Conservation (phyloP, 2,329 filamentous ascomycete genomes). For the Cercospora zeina region DNA sequence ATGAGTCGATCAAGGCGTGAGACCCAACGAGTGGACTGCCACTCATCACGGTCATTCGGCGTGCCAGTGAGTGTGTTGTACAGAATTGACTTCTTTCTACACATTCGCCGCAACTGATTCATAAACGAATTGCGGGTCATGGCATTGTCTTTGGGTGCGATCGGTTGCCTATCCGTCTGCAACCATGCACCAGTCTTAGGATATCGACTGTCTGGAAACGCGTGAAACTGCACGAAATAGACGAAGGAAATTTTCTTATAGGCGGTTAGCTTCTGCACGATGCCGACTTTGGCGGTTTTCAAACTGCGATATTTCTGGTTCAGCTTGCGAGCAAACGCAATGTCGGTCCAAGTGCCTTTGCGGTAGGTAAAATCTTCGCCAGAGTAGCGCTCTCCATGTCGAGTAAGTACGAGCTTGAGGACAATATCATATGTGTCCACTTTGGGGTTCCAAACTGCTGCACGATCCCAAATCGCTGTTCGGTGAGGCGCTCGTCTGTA, state of each 20-base stretch:
- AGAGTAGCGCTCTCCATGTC: conserved; percentile 26
- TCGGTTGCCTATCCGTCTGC: conserved; percentile 18
- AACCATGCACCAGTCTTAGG: conserved; percentile 9
- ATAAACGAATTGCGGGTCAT: conserved; percentile 23
- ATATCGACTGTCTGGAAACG: conserved; percentile 11
- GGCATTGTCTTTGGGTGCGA: conserved; percentile 19
- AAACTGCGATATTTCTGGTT: conserved; percentile 21
- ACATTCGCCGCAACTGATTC: conserved; percentile 20
- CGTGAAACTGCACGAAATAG: conserved; percentile 28
- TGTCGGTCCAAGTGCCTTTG: conserved; percentile 21
- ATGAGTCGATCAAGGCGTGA: conserved; percentile 21
- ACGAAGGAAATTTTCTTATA: conserved; percentile 27
- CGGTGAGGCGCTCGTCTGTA: conserved; percentile 9
- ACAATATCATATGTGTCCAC: conserved; percentile 7
- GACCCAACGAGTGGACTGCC: conserved; percentile 17
- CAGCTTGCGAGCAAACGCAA: conserved; percentile 19
- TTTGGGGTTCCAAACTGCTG: conserved; percentile 11
- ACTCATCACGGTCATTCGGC: neutral
- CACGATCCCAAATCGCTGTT: conserved; percentile 25
- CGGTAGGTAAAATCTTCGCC: conserved; percentile 14
- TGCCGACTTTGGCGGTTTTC: conserved; percentile 25
- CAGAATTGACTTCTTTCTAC: conserved; percentile 15
- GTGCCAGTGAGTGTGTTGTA: conserved; percentile 11
- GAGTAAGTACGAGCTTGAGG: conserved; percentile 24
- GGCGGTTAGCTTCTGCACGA: conserved; percentile 26